A percentile compares a stretch with the other conserved stretches of the same genome.
phyloP scores from a whole-genome alignment of 805 yeast species.

The Metschnikowia proteae region DNA sequence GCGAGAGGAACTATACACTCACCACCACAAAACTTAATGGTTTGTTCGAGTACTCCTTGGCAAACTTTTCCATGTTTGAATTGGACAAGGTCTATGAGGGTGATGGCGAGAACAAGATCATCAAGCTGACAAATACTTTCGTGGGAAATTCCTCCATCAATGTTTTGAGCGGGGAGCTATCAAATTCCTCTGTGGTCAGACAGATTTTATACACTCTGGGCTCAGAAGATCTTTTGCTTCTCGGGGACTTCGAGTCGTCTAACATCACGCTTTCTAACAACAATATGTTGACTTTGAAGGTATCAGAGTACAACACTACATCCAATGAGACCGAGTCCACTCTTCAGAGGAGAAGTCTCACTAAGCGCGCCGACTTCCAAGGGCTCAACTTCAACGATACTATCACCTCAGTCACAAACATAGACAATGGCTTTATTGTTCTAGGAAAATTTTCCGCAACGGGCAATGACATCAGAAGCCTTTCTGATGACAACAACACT shows the following conservation, averaged over 20 bases:
- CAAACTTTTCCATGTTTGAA: constrained; percentile 51
- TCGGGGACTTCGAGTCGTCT: constrained; percentile 46
- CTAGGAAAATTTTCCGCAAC: constrained; percentile 33
- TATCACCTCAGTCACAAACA: constrained; percentile 21
- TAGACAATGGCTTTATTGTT: constrained; percentile 22
- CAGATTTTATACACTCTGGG: constrained; percentile 7
- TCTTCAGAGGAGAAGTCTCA: constrained; percentile 7
- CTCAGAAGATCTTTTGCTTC: constrained; percentile 31
- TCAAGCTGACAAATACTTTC: constrained; percentile 30
- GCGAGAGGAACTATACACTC: constrained; percentile 11
- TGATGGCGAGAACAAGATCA: constrained; percentile 19
- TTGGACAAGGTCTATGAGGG: constrained; percentile 23
- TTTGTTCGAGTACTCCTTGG: constrained; percentile 72
- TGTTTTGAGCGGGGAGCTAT: constrained; percentile 27
- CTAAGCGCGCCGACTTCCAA: constrained; percentile 22
- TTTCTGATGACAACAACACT: constrained; percentile 28
- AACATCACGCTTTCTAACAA: constrained; percentile 24
- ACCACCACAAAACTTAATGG: constrained; percentile 56
- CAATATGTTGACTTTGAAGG: constrained; percentile 26
- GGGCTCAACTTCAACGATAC: constrained; percentile 33
- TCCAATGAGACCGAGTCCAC: constrained; percentile 26
- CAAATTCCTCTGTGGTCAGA: constrained; percentile 15
- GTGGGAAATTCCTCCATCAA: constrained; percentile 42
- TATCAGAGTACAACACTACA: constrained; percentile 30
- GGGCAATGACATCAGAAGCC: constrained; percentile 18